Base-by-base conservation (phyloP, 257 asterid species). In the Solanum sparsipilum region DNA sequence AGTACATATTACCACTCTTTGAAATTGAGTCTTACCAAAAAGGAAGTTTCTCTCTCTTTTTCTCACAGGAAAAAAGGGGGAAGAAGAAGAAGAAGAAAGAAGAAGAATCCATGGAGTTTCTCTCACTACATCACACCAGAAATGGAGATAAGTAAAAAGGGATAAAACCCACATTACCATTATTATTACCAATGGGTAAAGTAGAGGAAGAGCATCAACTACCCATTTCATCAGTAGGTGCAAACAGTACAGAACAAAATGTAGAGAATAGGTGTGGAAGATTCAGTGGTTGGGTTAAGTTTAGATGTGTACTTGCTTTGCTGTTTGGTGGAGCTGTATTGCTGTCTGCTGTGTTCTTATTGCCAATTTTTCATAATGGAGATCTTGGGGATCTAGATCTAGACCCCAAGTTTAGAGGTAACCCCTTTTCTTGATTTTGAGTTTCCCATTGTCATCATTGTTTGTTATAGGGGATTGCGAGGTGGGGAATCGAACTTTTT, bases 321-420 rank as follows among this genome's bases (percentile, higher is more conserved):
- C 60, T 95, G 32, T 91, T 96, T 87, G 94, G 98, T 74, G 88
- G 91, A 71, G 99, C 92, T 39, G 98, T 95, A 86, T 87, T 94
- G 46, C 88, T 94, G 32, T 93, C 98, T 88, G 96, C 98, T 90
- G 56, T 95, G 52, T 96, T 95, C 88, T 93, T 93, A 95, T 90
- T 95, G 91, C 99, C 98, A 68, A 84, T 93, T 89, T 93, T 94
- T 87, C 94, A 75, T 63, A 83, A 31, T 86, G 92, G 96, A 86
- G 91, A 92, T 92, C 92, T 65, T 25, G 90, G 89, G 92, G 95
- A 91, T 95, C 95, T 90, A 93, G 98, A 94, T 93, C 98, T 95
- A 90, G 94, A 93, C 35, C 93, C 89, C 67, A 81, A 90, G 86
- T 92, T 89, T 89, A 86, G 89, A 87, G 93, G 93, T 91, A 60